Evolutionary conservation across 179 eudicot species (phyloP), one percentile per base, ranked within the genome.

Genomic region (Drosera spatulata): DNA sequence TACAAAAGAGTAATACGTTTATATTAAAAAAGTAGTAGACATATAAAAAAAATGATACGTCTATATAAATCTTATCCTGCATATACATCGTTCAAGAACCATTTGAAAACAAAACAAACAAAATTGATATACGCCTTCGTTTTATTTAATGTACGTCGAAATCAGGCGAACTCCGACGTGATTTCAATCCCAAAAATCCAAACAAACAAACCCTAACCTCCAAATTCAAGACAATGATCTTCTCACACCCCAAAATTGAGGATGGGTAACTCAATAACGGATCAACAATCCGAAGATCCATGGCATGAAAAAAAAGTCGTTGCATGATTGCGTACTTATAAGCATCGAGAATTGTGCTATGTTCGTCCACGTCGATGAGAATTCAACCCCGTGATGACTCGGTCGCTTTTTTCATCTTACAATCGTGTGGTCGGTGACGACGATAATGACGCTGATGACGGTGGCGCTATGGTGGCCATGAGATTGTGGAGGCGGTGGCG

Each of bases 291-390:
- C 90, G 80, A 47, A 84, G 84, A 72, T 84, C 90, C 12, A 86
- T 80, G 1, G 87, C 84, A 50, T 84, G 90, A 50, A 84, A 81
- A 64, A 79, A 85, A 45, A 82, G 85, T 1, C 90, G 78, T 45
- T 79, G 87, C 90, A 84, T 84, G 50, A 81, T 81, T 0, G 74
- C 76, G 58, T 84, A 79, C 69, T 84, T 84, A 53, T 82, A 86
- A 3, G 79, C 80, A 46, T 84, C 90, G 63, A 77, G 56, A 0
- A 79, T 44, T 2, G 71, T 66, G 56, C 64, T 80, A 10, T 71
- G 44, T 10, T 84, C 86, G 3, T 68, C 42, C 0, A 71, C 61
- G 49, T 77, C 81, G 66, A 84, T 59, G 39, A 81, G 37, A 37
- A 84, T 77, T 87, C 90, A 84, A 61, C 79, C 77, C 55, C 87